Evolutionary conservation across 371 early-diverging fungal species (phyloP), one percentile per base, ranked within the genome.

Genomic region (Mucor irregularis): DNA sequence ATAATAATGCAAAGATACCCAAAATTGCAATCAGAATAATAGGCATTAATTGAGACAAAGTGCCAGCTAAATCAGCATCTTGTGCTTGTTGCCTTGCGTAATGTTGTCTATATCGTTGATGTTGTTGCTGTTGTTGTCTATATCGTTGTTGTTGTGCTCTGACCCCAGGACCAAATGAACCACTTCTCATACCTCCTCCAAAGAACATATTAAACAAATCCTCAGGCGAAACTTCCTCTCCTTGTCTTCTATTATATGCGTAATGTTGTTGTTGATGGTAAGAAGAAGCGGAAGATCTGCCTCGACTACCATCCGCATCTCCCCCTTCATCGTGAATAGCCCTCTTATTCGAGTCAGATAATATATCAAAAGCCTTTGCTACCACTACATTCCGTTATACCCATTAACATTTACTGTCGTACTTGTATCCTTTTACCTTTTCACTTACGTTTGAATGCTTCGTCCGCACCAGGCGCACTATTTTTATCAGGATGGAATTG

Each of bases 401-500:
- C 8, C 11, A 16, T 39, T 19, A 39, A 11, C 21, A 42, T 1
- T 24, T 25, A 22, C n/a, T n/a, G n/a, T n/a, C n/a, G n/a, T n/a
- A n/a, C n/a, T n/a, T n/a, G 2, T 9, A 2, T 11, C 17, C 10
- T 11, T 42, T 24, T 40, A 2, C 30, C 17, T 6, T 10, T 43
- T 19, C 39, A 30, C 47, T 46, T 48, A 91, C 88, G 74, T 73
- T 97, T 96, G 73, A 98, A 97, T 10, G 97, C 99, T 67, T 96
- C 97, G 53, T 95, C 96, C 3, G 98, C 95, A 19, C 97, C 97
- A 8, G 97, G 94, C 4, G 98, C 95, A 13, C 80, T 84, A 64
- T 98, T 97, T 71, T 96, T 99, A 70, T 98, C 99, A 0, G 99
- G 99, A 71, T 99, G 99, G 70, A 93, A 98, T 69, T 89, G 39